A percentile compares a stretch with the other conserved stretches of the same genome.
phyloP scores from a whole-genome alignment of 1,139 yeast genomes.

The Yamadazyma epiphylla region DNA sequence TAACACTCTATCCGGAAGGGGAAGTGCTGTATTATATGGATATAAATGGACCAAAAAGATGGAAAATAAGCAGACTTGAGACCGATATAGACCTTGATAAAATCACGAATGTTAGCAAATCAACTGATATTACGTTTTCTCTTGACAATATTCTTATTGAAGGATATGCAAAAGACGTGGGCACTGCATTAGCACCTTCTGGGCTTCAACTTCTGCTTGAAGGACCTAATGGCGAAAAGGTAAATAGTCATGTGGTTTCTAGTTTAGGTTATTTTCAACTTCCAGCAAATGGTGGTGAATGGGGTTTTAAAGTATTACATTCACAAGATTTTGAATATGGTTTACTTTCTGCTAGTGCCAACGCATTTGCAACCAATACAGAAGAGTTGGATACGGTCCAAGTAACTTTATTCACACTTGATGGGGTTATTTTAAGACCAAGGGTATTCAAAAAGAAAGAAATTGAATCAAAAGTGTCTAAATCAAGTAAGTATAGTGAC shows the following conservation, averaged over 20 bases:
- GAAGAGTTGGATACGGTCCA: conserved; percentile 13
- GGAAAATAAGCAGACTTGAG: conserved; percentile 55
- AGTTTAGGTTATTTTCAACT: conserved; percentile 75
- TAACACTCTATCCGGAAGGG: conserved; percentile 32
- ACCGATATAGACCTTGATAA: conserved; percentile 60
- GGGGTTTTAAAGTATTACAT: conserved; percentile 47
- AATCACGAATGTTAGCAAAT: conserved; percentile 44
- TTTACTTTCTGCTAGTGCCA: conserved; percentile 33
- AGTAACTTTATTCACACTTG: conserved; percentile 33
- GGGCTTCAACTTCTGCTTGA: conserved; percentile 39
- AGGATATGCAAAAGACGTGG: conserved; percentile 59
- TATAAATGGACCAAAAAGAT: conserved; percentile 59
- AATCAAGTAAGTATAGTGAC: conserved; percentile 48
- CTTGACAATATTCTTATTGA: conserved; percentile 58
- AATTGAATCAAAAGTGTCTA: conserved; percentile 11
- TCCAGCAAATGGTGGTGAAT: conserved; percentile 64
- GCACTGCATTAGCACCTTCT: conserved; percentile 36
- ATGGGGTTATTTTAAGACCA: conserved; percentile 48
- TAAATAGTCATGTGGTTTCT: conserved; percentile 71
- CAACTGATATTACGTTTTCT: conserved; percentile 18
- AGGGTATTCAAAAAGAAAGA: conserved; percentile 21
- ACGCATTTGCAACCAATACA: conserved; percentile 24
- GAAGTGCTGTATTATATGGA: conserved; percentile 55
- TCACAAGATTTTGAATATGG: conserved; percentile 25
- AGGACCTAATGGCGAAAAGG: conserved; percentile 15